Conservation (phyloP, 2,329 filamentous ascomycete species). For the Aureobasidium sp. region DNA sequence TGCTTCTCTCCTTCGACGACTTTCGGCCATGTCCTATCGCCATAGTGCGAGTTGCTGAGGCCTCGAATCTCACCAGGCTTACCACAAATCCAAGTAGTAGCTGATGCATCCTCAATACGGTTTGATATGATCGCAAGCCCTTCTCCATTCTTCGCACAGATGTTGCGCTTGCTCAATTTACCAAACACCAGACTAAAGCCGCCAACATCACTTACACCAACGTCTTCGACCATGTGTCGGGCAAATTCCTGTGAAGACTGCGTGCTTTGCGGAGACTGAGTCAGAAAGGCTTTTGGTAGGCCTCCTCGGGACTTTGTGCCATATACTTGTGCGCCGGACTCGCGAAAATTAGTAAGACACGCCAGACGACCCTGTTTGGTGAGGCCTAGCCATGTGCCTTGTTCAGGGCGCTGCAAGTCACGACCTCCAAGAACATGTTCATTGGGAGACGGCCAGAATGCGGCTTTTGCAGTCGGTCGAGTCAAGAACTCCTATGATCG, state of each 20-base stretch:
- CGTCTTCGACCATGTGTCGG: slow-evolving; percentile 46
- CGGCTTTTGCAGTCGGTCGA: slow-evolving; percentile 52
- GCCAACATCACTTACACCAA: slow-evolving; percentile 51
- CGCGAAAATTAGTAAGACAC: slow-evolving; percentile 59
- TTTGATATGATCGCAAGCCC: slow-evolving; percentile 56
- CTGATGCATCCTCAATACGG: slow-evolving; percentile 46
- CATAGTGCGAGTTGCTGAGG: slow-evolving; percentile 55
- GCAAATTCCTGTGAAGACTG: slow-evolving; percentile 47
- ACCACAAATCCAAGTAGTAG: slow-evolving; percentile 46
- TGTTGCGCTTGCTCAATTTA: slow-evolving; percentile 28
- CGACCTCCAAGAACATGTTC: slow-evolving; percentile 53
- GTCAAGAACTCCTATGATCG: slow-evolving; percentile 50
- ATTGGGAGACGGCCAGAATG: slow-evolving; percentile 54
- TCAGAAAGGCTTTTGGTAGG: slow-evolving; percentile 55
- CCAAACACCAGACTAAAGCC: slow-evolving; percentile 59
- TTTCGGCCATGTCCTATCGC: slow-evolving; percentile 56
- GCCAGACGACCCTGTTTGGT: slow-evolving; percentile 55
- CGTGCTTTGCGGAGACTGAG: slow-evolving; percentile 32
- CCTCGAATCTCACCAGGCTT: slow-evolving; percentile 48
- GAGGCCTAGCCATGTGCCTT: slow-evolving; percentile 60
- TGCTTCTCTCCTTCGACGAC: slow-evolving; percentile 50
- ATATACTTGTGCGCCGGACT: slow-evolving; percentile 38
- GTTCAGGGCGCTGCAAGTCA: slow-evolving; percentile 52
- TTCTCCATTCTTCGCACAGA: slow-evolving; percentile 15
- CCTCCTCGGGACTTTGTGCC: slow-evolving; percentile 48